A percentile compares a stretch with the other conserved stretches of the same genome.
Conservation (phyloP, 2,329 filamentous ascomycete species). For the Colletotrichum sansevieriae region DNA sequence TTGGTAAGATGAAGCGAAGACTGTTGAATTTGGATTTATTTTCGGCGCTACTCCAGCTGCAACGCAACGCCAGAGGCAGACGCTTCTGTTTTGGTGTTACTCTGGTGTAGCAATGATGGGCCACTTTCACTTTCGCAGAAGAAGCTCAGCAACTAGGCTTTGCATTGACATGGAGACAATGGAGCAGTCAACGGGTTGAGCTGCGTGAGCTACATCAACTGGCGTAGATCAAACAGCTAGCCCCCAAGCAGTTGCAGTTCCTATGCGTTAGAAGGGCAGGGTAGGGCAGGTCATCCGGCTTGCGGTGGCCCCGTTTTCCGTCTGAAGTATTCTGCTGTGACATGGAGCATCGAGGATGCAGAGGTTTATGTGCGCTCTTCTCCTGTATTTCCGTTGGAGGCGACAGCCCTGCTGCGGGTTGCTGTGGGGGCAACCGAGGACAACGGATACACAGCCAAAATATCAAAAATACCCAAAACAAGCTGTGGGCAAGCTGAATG, state of each 20-base stretch:
- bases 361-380: conserved; percentile 17
- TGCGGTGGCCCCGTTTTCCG: background rate
- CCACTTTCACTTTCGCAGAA: conserved; percentile 1
- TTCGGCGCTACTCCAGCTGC: conserved; percentile 25
- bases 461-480: conserved; percentile 12
- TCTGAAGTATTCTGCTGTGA: conserved; percentile 20
- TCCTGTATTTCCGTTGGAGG: conserved; percentile 12
- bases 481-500: conserved; percentile 7
- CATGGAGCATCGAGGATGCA: conserved; percentile 10
- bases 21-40: background rate
- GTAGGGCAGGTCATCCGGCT: conserved; percentile 14
- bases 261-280: conserved; percentile 12
- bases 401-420: conserved; percentile 1
- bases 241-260: conserved; percentile 15
- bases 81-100: conserved; percentile 24
- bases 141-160: background rate
- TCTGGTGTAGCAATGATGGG: conserved; percentile 28
- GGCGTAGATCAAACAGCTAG: conserved; percentile 16
- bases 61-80: conserved; percentile 14
- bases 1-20: conserved; percentile 5
- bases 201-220: conserved; percentile 17
- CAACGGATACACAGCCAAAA: background rate
- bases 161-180: conserved; percentile 18
- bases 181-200: conserved; percentile 8
- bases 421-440: conserved; percentile 14